Evolutionary conservation across 371 early-diverging fungal genomes (phyloP), one percentile per base, ranked within the genome.

Genomic region (Fennellomyces sp.): DNA sequence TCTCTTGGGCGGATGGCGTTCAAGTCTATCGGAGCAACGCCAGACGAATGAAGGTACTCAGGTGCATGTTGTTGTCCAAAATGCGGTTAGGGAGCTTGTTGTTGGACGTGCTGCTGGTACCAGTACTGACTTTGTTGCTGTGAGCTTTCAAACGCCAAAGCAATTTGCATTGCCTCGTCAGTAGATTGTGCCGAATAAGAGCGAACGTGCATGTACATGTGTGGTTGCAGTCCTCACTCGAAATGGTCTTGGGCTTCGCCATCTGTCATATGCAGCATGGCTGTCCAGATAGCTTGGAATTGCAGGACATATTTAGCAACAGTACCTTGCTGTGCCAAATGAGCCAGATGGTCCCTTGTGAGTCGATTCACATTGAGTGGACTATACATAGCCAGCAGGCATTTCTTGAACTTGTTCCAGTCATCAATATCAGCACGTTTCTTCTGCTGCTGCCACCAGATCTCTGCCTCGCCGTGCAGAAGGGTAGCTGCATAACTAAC

Each of bases 191-290:
- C 11, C 10, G n/a, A 36, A 8, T 36, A n/a, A 36, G 36, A 11
- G 36, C 36, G n/a, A n/a, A 36, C 36, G 36, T 36, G 36, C 11
- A 36, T 36, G 23, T 12, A 21, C 0, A 38, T 39, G 0, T 55
- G 17, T 5, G 3, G 6, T 26, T 55, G 56, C 26, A 55, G 2
- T 1, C 52, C 29, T 17, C 2, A 5, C 6, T 8, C 2, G 2
- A 52, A 52, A n/a, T 31, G 52, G 17, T 52, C 52, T 12, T 29
- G 17, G 3, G 52, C 52, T 52, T 52, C 52, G 8, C 31, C 52
- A 33, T 52, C 29, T 11, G 52, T 52, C 52, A 52, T 52, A 4
- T 27, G 13, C 0, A 31, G 52, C 17, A 57, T 6, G 12, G 25
- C 17, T 0, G 47, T 41, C 3, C 21, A 28, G 2, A 57, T n/a